These are phyloP conservation scores for Fusarium sp. DNA, from an alignment of 2,329 filamentous ascomycete genomes.

Conservation along the genomic window DNA sequence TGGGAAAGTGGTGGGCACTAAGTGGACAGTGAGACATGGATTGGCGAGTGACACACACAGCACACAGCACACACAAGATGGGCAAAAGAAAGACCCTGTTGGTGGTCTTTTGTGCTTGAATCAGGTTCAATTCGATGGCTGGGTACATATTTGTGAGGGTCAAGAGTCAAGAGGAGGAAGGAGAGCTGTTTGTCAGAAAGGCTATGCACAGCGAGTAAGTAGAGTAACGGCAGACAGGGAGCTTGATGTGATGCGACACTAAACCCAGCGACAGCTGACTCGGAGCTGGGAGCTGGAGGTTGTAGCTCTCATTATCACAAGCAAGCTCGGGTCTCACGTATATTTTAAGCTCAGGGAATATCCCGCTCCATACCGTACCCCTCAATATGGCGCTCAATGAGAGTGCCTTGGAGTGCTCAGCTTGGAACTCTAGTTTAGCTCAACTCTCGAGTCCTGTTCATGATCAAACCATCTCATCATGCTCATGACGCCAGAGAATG, in stretches of 20 bases:
- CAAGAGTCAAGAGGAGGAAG: background rate
- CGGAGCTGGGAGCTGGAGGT: constrained; percentile 13
- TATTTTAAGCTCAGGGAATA: background rate
- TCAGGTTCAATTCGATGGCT: background rate
- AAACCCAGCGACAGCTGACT: constrained; percentile 11
- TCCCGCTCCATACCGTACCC: background rate
- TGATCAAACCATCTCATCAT: constrained; percentile 9
- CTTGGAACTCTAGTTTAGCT: background rate
- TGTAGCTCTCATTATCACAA: constrained; percentile 14
- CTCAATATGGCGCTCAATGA: background rate
- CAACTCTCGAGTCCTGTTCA: background rate
- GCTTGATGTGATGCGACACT: background rate
- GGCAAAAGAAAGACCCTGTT: constrained; percentile 30
- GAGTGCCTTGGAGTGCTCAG: no score
- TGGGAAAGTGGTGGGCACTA: constrained; percentile 36
- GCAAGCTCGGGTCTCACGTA: constrained; percentile 9
- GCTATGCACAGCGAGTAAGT: background rate
- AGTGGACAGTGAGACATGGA: constrained; percentile 41
- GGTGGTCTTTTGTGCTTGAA: constrained; percentile 2
- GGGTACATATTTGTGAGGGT: background rate
- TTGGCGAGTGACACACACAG: constrained; percentile 34
- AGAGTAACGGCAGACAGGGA: background rate
- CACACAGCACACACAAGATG: constrained; percentile 27
- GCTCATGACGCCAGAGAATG: constrained; percentile 16
- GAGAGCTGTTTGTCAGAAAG: background rate